Evolutionary conservation across 75 land plant genomes (phyloP).

Genomic region (Cupressus sempervirens): DNA sequence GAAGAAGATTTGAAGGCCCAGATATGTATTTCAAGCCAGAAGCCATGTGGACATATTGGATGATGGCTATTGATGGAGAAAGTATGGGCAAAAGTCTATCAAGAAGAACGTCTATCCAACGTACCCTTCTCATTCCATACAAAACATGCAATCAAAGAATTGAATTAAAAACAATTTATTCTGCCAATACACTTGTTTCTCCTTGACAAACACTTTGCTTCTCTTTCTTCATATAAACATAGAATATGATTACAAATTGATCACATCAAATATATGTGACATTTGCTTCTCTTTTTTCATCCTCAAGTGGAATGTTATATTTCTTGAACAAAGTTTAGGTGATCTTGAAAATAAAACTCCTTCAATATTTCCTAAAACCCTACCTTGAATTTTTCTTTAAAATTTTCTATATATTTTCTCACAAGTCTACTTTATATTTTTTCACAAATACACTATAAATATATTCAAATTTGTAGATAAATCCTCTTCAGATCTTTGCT

Average conservation of each 20-base stretch:
- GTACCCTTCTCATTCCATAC: slow-evolving; percentile 20
- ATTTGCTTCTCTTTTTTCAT: too few relatives aligned
- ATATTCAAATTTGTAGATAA: too few relatives aligned
- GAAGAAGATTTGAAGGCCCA: slow-evolving; percentile 46
- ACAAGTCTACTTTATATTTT: too few relatives aligned
- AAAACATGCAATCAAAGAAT: background rate
- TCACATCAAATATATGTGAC: background rate
- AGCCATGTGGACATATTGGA: slow-evolving; percentile 72
- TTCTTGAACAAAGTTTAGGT: too few relatives aligned
- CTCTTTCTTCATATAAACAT: background rate
- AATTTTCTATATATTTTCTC: too few relatives aligned
- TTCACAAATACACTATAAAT: too few relatives aligned
- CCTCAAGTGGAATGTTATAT: too few relatives aligned
- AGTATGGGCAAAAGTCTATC: slow-evolving; percentile 73
- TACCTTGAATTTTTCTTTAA: too few relatives aligned
- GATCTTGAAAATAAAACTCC: too few relatives aligned
- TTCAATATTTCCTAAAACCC: too few relatives aligned
- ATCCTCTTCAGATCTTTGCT: too few relatives aligned
- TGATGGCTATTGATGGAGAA: slow-evolving; percentile 78
- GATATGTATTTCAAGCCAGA: slow-evolving; percentile 64
- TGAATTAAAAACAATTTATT: background rate
- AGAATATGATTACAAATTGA: background rate
- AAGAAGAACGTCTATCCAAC: slow-evolving; percentile 77
- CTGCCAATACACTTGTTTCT: background rate
- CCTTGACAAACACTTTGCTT: background rate